phyloP scores from a whole-genome alignment of 495 filamentous ascomycete genomes.

The Penicillium fimorum region DNA sequence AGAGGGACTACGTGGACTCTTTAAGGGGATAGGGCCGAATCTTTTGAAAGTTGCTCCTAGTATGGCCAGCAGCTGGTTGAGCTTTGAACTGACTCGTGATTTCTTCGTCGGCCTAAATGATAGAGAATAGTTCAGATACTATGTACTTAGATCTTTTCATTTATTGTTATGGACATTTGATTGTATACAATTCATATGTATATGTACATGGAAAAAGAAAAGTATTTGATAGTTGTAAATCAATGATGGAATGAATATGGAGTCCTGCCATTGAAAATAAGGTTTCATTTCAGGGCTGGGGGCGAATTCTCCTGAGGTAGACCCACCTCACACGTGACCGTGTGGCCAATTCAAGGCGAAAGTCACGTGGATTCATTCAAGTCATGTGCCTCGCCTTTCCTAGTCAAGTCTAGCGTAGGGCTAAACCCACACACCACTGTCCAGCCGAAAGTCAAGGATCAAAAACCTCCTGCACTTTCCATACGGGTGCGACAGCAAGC shows the following conservation, averaged over 20 bases:
- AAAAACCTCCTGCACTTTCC: slow-evolving; percentile 45
- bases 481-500: slow-evolving; percentile 48
- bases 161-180: not conserved
- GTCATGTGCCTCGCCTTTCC: slow-evolving; percentile 16
- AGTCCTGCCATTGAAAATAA: not conserved
- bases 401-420: slow-evolving; percentile 43
- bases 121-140: slow-evolving; percentile 24
- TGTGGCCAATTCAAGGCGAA: not conserved
- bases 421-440: slow-evolving; percentile 50
- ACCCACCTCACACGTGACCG: not conserved
- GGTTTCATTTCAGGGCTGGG: not conserved
- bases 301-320: not conserved
- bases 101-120: slow-evolving; percentile 64
- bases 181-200: not conserved
- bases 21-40: slow-evolving; percentile 93
- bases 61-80: slow-evolving; percentile 98
- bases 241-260: not conserved
- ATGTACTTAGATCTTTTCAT: slow-evolving; percentile 15
- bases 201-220: not conserved
- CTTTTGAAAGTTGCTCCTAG: slow-evolving; percentile 95
- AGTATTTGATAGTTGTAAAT: not conserved
- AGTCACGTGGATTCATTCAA: not conserved
- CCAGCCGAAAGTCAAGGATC: slow-evolving; percentile 45
- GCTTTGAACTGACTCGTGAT: slow-evolving; percentile 90
- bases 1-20: slow-evolving; percentile 75